Percentiles rank a stretch among this genome's conserved stretches.
Conservation (phyloP, 2,329 filamentous ascomycete genomes). For the Xylaria polymorpha region DNA sequence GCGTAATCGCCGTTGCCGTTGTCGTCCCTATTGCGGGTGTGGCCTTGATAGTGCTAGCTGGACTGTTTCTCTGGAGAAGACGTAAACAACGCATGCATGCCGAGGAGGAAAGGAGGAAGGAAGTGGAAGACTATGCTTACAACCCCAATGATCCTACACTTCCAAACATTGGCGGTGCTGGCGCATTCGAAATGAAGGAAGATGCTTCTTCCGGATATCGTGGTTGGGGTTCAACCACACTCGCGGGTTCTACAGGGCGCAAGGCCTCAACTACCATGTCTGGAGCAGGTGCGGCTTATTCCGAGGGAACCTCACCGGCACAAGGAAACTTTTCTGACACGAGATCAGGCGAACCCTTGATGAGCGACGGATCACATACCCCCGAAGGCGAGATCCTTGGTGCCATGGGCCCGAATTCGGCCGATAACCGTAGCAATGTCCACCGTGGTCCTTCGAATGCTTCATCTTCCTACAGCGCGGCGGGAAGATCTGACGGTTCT, state of each 20-base stretch:
- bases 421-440: slow-evolving; percentile 76
- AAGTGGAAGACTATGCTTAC: slow-evolving; percentile 96
- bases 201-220: slow-evolving; percentile 84
- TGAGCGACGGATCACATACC: slow-evolving; percentile 62
- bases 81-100: slow-evolving; percentile 86
- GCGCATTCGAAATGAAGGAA: slow-evolving; percentile 80
- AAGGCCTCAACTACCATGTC: slow-evolving; percentile 93
- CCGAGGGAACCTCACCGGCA: slow-evolving; percentile 78
- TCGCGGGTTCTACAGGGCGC: slow-evolving; percentile 74
- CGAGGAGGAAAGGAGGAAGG: slow-evolving; percentile 90
- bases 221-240: slow-evolving; percentile 88
- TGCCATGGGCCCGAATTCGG: slow-evolving; percentile 79
- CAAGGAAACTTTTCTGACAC: slow-evolving; percentile 74
- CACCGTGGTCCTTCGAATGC: slow-evolving; percentile 93
- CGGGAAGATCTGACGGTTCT: slow-evolving; percentile 77
- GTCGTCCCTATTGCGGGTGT: slow-evolving; percentile 93
- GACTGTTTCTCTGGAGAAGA: slow-evolving; percentile 87
- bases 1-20: slow-evolving; percentile 90
- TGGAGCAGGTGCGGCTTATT: slow-evolving; percentile 72
- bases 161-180: slow-evolving; percentile 61
- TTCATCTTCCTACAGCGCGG: slow-evolving; percentile 92
- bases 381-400: slow-evolving; percentile 86
- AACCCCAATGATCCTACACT: slow-evolving; percentile 97
- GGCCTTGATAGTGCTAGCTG: slow-evolving; percentile 79
- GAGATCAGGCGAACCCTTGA: slow-evolving; percentile 75